Percentiles rank a stretch among this genome's conserved stretches.
Evolutionary conservation across 192 early-diverging fungal genomes (phyloP).

Genomic region (Coemansia sp.): DNA sequence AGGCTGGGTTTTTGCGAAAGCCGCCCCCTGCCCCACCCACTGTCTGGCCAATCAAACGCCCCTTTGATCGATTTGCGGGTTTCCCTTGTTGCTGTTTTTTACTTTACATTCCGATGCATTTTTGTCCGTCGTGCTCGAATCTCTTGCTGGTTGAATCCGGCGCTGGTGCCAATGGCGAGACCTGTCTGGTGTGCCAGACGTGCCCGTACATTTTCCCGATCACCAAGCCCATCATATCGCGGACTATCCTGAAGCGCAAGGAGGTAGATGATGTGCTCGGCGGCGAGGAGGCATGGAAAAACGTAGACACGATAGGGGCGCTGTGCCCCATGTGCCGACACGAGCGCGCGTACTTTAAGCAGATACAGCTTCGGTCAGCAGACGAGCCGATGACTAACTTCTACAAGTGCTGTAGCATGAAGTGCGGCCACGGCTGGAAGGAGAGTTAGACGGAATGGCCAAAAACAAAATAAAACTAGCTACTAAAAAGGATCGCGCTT

Average conservation of each 20-base stretch:
- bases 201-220: slow-evolving; percentile 86
- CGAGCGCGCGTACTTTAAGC: slow-evolving; percentile 72
- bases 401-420: slow-evolving; percentile 75
- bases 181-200: slow-evolving; percentile 74
- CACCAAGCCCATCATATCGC: slow-evolving; percentile 58
- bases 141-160: slow-evolving; percentile 67
- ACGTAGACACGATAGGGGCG: slow-evolving; percentile 65
- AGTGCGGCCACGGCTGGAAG: slow-evolving; percentile 70
- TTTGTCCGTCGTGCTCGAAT: slow-evolving; percentile 88
- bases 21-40: no score
- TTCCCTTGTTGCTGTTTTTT: no score
- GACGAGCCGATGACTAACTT: slow-evolving; percentile 95
- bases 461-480: no score
- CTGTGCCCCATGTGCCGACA: slow-evolving; percentile 68
- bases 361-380: slow-evolving; percentile 88
- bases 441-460: slow-evolving; percentile 63
- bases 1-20: no score
- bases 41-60: no score
- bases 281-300: slow-evolving; percentile 84
- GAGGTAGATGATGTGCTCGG: slow-evolving; percentile 92
- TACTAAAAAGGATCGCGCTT: no score
- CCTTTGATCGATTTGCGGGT: no score
- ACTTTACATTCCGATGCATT: no score
- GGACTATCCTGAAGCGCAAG: slow-evolving; percentile 72
- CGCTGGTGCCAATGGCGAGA: slow-evolving; percentile 49